Evolutionary conservation across 148 eudicot genomes (phyloP), one percentile per base, ranked within the genome.

Genomic region (Nepenthes gracilis): DNA sequence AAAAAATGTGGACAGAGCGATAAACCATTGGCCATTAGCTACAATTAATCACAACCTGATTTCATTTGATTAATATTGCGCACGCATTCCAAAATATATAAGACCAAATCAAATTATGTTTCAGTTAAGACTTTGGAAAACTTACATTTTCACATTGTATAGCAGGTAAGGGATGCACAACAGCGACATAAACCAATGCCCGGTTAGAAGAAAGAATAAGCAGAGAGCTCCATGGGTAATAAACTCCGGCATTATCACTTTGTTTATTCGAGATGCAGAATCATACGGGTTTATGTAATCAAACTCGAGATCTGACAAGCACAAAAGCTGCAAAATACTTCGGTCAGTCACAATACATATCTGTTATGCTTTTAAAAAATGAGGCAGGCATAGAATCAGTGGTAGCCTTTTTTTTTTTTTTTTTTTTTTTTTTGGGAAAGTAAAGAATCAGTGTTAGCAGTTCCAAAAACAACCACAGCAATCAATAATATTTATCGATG

Each of bases 211-310:
- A 74, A 70, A 92, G 66, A 82, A 73, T 65, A 82, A 61, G 81
- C 77, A 78, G 43, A 92, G 79, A 61, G 67, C 86, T 71, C 81
- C 98, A 64, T 88, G 91, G 5, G 78, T 78, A 55, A 88, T 66
- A 64, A 80, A 85, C 72, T 92, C 98, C 0, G 96, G 98, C 61
- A 92, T 54, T 34, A 92, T 65, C 66, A 79, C 80, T 62, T 62
- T 67, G 78, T 92, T 92, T 67, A 92, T 88, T 73, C 96, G 83
- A 64, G 83, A 63, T 33, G 98, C 91, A 2, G 98, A 78, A 63
- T 92, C 98, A 60, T 92, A 92, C 14, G 98, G 96, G 69, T 92
- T 92, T 68, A 88, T 84, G 73, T 88, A 88, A 81, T 92, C 98
- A 36, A 85, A 88, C 77, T 92, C 98, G 67, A 92, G 81, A 84